Evolutionary conservation across 140 eudicot genomes (phyloP).

Genomic region (Erigeron philadelphicus): DNA sequence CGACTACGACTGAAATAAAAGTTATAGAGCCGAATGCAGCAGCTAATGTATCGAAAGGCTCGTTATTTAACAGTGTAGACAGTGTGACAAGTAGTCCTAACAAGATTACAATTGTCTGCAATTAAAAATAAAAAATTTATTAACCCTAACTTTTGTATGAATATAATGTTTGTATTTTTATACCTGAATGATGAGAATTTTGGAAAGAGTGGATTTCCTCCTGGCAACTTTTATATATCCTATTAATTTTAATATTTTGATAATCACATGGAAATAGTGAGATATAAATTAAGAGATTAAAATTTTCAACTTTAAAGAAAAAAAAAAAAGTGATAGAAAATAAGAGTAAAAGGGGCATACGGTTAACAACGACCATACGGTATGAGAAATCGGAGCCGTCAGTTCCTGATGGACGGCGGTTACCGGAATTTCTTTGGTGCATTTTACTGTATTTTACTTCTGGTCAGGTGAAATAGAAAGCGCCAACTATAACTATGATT

Average conservation of each 20-base stretch:
- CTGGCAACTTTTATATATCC: conserved; percentile 78
- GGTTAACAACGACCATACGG: conserved; percentile 81
- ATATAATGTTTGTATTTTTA: too few relatives aligned
- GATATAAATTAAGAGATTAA: too few relatives aligned
- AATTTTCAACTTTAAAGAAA: background rate
- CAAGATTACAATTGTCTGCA: conserved; percentile 53
- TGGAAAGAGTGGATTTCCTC: conserved; percentile 65
- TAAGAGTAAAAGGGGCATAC: conserved; percentile 27
- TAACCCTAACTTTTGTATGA: background rate
- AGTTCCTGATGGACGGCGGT: conserved; percentile 80
- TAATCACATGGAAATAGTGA: too few relatives aligned
- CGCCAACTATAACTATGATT: too few relatives aligned
- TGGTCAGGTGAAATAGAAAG: background rate
- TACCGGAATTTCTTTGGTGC: conserved; percentile 46
- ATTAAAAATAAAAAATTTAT: background rate
- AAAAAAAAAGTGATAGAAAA: background rate
- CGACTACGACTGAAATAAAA: conserved; percentile 49
- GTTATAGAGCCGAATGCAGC: conserved; percentile 35
- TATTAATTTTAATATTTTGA: conserved; percentile 4
- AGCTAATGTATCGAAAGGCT: conserved; percentile 34
- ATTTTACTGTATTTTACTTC: conserved; percentile 24
- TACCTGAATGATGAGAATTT: conserved; percentile 57
- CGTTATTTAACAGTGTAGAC: conserved; percentile 31
- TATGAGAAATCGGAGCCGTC: conserved; percentile 90
- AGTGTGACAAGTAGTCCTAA: conserved; percentile 35